A percentile compares a stretch with the other conserved stretches of the same genome.
These are phyloP conservation scores for Rhododendron molle DNA, from an alignment of 148 eudicot species.

Conservation along the genomic window DNA sequence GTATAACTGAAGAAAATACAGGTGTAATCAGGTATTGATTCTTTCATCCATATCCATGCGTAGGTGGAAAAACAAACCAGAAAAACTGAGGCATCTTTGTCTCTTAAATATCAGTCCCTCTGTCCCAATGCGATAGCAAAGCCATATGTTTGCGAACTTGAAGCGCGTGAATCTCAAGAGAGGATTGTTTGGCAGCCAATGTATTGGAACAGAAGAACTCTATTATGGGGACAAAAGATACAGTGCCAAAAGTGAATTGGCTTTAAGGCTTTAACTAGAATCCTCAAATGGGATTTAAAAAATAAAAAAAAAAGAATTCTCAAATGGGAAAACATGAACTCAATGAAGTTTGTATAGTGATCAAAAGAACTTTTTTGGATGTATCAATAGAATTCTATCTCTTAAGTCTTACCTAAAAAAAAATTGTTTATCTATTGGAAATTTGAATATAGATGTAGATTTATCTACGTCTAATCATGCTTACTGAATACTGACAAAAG, in stretches of 20 bases:
- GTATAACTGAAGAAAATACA: constrained; percentile 17
- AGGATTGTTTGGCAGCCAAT: not conserved
- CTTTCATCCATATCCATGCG: not conserved
- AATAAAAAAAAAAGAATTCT: too few relatives aligned
- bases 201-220: not conserved
- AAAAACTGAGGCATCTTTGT: not conserved
- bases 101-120: not conserved
- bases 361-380: not conserved
- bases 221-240: not conserved
- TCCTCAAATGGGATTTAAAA: not conserved
- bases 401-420: too few relatives aligned
- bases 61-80: too few relatives aligned
- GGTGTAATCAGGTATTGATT: not conserved
- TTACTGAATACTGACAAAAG: not conserved
- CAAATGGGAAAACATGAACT: not conserved
- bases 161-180: not conserved
- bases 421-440: too few relatives aligned
- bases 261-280: not conserved
- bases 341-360: not conserved
- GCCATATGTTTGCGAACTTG: not conserved
- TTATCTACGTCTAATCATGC: not conserved
- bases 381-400: not conserved
- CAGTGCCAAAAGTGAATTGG: not conserved
- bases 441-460: not conserved
- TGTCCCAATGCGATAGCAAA: not conserved